A percentile compares a stretch with the other conserved stretches of the same genome.
phyloP scores from a whole-genome alignment of 2,329 filamentous ascomycete species.

The Bipolaris victoriae region DNA sequence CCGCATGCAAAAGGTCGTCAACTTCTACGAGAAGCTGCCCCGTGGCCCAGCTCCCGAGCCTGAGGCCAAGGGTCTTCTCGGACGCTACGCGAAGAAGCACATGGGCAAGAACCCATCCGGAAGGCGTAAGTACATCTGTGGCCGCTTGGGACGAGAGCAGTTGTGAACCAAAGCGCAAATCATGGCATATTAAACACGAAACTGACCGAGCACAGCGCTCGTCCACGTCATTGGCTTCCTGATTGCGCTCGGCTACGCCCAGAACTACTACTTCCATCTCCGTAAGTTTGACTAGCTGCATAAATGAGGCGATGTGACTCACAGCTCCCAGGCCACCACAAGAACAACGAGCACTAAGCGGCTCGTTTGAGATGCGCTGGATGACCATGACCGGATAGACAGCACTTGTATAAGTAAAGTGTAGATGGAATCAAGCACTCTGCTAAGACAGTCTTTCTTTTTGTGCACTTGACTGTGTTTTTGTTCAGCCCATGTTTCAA shows the following conservation, averaged over 20 bases:
- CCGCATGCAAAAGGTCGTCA: slow-evolving; percentile 97
- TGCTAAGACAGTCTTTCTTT: slow-evolving; percentile 23
- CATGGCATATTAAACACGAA: slow-evolving; percentile 5
- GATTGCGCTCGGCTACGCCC: slow-evolving; percentile 84
- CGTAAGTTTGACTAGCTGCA: slow-evolving; percentile 67
- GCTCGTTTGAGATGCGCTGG: slow-evolving; percentile 10
- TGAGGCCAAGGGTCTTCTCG: slow-evolving; percentile 81
- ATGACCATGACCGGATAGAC: slow-evolving; percentile 20
- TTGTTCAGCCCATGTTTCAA: not conserved
- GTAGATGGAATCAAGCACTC: slow-evolving; percentile 45
- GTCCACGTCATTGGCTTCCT: slow-evolving; percentile 83
- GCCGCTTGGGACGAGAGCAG: slow-evolving; percentile 29
- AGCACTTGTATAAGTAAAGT: slow-evolving; percentile 48
- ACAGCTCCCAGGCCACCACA: slow-evolving; percentile 83
- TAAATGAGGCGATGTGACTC: slow-evolving; percentile 21
- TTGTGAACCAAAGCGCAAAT: not conserved
- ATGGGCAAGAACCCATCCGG: slow-evolving; percentile 92
- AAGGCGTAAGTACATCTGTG: slow-evolving; percentile 71
- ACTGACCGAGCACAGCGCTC: slow-evolving; percentile 67
- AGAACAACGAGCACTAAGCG: slow-evolving; percentile 97
- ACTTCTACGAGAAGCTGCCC: slow-evolving; percentile 98
- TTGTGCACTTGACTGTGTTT: not conserved
- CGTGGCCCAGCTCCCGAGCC: slow-evolving; percentile 85
- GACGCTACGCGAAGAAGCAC: slow-evolving; percentile 84
- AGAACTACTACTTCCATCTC: slow-evolving; percentile 99